Evolutionary conservation across 129 eudicot genomes (phyloP), one percentile per base, ranked within the genome.

Genomic region (Centella asiatica): DNA sequence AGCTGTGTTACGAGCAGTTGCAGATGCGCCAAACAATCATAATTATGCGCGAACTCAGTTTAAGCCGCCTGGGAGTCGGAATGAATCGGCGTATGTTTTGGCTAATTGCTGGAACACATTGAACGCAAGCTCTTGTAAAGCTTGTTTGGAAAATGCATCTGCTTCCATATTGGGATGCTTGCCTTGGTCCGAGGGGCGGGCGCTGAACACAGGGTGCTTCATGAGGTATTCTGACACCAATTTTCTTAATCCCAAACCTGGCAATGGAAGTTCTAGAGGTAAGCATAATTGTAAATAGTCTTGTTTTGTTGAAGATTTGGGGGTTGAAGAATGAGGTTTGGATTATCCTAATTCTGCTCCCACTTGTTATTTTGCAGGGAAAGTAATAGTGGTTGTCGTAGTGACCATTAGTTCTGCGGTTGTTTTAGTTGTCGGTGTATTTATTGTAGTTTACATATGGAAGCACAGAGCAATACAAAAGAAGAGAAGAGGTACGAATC

Each of bases 91-190:
- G 0, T 88, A 76, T 72, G 86, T 81, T 48, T 24, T 88, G 77
- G 97, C 95, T 0, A 63, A 88, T 44, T 88, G 97, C 60, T 88
- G 97, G 97, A 83, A 66, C 70, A 85, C 87, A 2, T 14, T 88
- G 64, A 82, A 57, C 44, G 77, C 67, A 4, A 73, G 69, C 31
- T 61, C 83, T 52, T 88, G 97, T 44, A 66, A 69, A 45, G 76
- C 74, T 7, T 88, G 95, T 56, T 67, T 88, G 75, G 75, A 75
- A 65, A 85, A 82, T 29, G 95, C 95, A 0, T 72, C 85, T 22
- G 32, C 58, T 14, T 57, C 69, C 13, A 64, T 83, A 26, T 59
- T 69, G 60, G 77, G 74, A 24, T 87, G 95, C 70, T 77, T 86
- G 67, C 90, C 85, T 23, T 77, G 74, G 84, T 74, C 89, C 0